Percentiles rank a stretch among this genome's conserved stretches.
Evolutionary conservation across 208 protist genomes (phyloP).

Genomic region (Endotrypanum monterogeii): DNA sequence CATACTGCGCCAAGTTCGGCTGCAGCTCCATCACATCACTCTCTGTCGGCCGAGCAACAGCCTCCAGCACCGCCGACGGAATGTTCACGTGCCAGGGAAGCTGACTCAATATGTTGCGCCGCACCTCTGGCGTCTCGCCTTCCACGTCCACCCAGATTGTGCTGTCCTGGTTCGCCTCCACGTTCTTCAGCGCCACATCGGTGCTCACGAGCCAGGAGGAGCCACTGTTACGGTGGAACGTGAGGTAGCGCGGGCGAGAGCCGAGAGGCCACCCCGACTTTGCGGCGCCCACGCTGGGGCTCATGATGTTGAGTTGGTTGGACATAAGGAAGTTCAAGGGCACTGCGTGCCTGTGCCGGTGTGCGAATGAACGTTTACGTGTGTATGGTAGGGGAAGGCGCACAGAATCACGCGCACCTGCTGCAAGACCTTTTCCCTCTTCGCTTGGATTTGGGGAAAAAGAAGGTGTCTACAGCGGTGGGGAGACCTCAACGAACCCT

Average conservation of each 20-base stretch:
- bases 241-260: slow-evolving; percentile 26
- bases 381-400: neutral
- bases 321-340: neutral
- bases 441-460: neutral
- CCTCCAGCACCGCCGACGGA: slow-evolving; percentile 48
- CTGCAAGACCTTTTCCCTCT: no score
- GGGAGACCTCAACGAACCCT: no score
- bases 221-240: slow-evolving; percentile 28
- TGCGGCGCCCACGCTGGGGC: neutral
- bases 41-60: slow-evolving; percentile 50
- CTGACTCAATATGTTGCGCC: slow-evolving; percentile 31
- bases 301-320: slow-evolving; percentile 6
- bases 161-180: slow-evolving; percentile 24
- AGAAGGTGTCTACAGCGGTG: neutral
- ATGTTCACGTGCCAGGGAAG: slow-evolving; percentile 41
- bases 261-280: neutral
- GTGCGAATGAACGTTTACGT: neutral
- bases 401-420: neutral
- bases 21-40: slow-evolving; percentile 71
- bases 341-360: neutral
- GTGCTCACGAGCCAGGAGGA: slow-evolving; percentile 19
- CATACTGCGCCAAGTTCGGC: slow-evolving; percentile 41
- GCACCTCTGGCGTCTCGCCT: slow-evolving; percentile 36
- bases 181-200: slow-evolving; percentile 31
- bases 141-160: slow-evolving; percentile 64